Percentiles rank a stretch among this genome's conserved stretches.
Evolutionary conservation across 495 filamentous ascomycete genomes (phyloP).

Genomic region (Emericellopsis terricola): DNA sequence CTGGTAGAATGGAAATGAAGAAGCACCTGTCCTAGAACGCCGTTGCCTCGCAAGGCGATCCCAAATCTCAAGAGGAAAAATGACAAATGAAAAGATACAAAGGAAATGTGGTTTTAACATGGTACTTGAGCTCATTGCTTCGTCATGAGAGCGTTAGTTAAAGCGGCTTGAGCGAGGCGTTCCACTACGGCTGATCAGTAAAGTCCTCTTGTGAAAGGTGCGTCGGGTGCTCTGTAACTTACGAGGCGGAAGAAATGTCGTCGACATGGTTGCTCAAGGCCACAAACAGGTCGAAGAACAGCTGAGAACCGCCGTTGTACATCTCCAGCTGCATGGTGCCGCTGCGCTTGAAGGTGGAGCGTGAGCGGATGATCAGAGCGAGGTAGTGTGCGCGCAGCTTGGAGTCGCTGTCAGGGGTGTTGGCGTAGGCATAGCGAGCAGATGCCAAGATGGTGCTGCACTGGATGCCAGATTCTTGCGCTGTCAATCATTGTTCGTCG

Average conservation of each 20-base stretch:
- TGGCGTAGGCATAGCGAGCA: conserved; percentile 71
- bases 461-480: conserved; percentile 55
- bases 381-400: conserved; percentile 83
- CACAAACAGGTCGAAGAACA: conserved; percentile 90
- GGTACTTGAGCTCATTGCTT: no score
- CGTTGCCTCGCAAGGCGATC: no score
- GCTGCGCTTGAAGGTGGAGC: conserved; percentile 76
- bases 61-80: no score
- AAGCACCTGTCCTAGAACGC: no score
- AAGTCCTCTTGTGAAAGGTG: no score
- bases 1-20: no score
- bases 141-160: conserved; percentile 10
- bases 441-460: conserved; percentile 68
- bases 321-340: conserved; percentile 96
- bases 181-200: conserved; percentile 8
- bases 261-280: conserved; percentile 83
- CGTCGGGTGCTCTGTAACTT: no score
- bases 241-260: conserved; percentile 32
- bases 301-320: conserved; percentile 57
- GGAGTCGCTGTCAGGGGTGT: conserved; percentile 78
- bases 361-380: conserved; percentile 71
- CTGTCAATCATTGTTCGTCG: no score
- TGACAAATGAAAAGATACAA: no score
- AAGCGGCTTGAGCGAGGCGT: conserved; percentile 22
- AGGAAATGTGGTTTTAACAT: no score